These are phyloP conservation scores for Ophiocordyceps sinensis DNA, from an alignment of 2,329 filamentous ascomycete genomes.

Conservation along the genomic window DNA sequence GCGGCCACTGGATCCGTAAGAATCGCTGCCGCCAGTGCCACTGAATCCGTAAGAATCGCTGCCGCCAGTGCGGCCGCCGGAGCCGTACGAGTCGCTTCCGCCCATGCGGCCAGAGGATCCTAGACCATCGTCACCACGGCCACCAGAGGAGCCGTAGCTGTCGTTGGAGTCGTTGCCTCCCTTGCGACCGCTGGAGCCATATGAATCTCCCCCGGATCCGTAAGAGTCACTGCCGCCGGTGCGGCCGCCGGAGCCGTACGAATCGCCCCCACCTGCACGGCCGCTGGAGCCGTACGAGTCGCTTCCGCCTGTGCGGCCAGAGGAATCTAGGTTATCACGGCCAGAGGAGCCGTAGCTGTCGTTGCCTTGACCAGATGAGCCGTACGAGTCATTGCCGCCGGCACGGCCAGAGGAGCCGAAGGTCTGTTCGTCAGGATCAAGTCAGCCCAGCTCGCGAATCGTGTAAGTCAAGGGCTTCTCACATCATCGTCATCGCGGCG, in stretches of 20 bases:
- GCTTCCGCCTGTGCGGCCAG: conserved; percentile 6
- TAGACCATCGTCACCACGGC: no score
- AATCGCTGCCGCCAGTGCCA: conserved; percentile 7
- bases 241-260: conserved; percentile 8
- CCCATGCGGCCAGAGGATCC: no score
- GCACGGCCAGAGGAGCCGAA: conserved; percentile 12
- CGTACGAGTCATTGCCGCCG: conserved; percentile 11
- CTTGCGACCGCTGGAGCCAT: conserved; percentile 7
- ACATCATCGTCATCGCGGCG: conserved; percentile 23
- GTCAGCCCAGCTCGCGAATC: neutral
- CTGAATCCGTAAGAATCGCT: conserved; percentile 7
- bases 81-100: conserved; percentile 5
- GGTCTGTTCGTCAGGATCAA: neutral
- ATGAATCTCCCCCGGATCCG: conserved; percentile 9
- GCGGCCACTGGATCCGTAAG: conserved; percentile 5
- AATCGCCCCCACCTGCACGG: no score
- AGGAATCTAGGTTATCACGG: no score
- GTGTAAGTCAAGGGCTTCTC: conserved; percentile 4
- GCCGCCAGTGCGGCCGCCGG: conserved; percentile 7
- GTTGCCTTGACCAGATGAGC: conserved; percentile 10
- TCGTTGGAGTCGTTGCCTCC: conserved; percentile 5
- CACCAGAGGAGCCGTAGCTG: conserved; percentile 9
- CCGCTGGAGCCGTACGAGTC: conserved; percentile 15
- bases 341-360: conserved; percentile 10
- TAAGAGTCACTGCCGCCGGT: conserved; percentile 8